A percentile compares a stretch with the other conserved stretches of the same genome.
These are phyloP conservation scores for Tubosaeta brunneosetosa DNA, from an alignment of 768 basidiomycete genomes.

Conservation along the genomic window DNA sequence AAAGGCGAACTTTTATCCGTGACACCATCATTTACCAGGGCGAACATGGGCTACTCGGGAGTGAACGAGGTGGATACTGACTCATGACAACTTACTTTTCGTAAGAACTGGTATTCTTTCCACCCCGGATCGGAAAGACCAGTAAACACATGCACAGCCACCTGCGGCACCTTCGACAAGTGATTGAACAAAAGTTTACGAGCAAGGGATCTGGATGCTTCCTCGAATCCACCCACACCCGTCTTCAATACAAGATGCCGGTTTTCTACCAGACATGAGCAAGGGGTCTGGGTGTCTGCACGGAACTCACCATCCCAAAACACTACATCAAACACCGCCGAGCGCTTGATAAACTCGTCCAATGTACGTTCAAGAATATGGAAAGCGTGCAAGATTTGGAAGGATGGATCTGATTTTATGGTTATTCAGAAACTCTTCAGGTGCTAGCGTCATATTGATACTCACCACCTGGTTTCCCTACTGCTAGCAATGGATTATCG, in stretches of 20 bases:
- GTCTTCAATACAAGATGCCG: constrained; percentile 41
- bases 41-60: constrained; percentile 57
- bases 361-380: constrained; percentile 51
- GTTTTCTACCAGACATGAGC: constrained; percentile 32
- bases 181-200: constrained; percentile 50
- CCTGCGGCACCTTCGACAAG: constrained; percentile 34
- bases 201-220: constrained; percentile 49
- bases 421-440: not conserved
- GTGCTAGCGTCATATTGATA: not conserved
- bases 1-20: constrained; percentile 10
- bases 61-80: constrained; percentile 7
- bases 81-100: constrained; percentile 33
- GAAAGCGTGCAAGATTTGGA: constrained; percentile 62
- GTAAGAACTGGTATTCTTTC: constrained; percentile 38
- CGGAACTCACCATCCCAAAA: constrained; percentile 51
- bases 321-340: constrained; percentile 55
- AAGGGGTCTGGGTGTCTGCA: not conserved
- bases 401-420: constrained; percentile 40
- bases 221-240: constrained; percentile 31
- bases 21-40: constrained; percentile 54
- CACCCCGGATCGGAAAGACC: constrained; percentile 45
- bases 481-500: constrained; percentile 55
- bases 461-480: constrained; percentile 47
- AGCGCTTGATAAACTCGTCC: constrained; percentile 43
- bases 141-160: constrained; percentile 45